Evolutionary conservation across 306 rosid species (phyloP).

Genomic region (Pyrus betulifolia): DNA sequence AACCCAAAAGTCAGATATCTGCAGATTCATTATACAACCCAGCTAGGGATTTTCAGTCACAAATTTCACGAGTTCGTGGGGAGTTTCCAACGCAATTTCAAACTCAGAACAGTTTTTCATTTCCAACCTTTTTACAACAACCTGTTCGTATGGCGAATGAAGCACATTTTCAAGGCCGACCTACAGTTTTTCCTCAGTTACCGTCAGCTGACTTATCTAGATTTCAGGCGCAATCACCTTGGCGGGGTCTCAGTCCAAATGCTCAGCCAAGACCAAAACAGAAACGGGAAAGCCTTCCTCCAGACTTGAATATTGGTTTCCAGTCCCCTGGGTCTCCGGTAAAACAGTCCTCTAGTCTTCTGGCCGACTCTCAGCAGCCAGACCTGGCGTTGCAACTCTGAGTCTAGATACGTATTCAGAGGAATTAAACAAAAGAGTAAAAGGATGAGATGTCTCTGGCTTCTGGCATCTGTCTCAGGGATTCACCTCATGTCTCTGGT

Average conservation of each 20-base stretch:
- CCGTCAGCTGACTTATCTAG: slow-evolving; percentile 71
- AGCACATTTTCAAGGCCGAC: slow-evolving; percentile 55
- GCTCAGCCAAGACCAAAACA: slow-evolving; percentile 69
- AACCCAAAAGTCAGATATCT: slow-evolving; percentile 57
- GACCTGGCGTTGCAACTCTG: slow-evolving; percentile 95
- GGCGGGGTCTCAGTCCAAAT: slow-evolving; percentile 60
- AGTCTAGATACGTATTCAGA: slow-evolving; percentile 14
- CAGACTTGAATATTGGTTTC: slow-evolving; percentile 92
- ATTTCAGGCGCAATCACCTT: slow-evolving; percentile 66
- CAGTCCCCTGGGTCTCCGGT: slow-evolving; percentile 91
- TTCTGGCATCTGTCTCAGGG: slow-evolving; percentile 26
- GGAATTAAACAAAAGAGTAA: slow-evolving; percentile 14
- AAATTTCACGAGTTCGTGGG: slow-evolving; percentile 43
- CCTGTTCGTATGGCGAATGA: slow-evolving; percentile 39
- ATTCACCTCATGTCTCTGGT: slow-evolving; percentile 13
- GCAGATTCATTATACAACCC: slow-evolving; percentile 77
- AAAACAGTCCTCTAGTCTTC: slow-evolving; percentile 74
- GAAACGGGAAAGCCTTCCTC: slow-evolving; percentile 83
- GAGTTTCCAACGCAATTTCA: slow-evolving; percentile 59
- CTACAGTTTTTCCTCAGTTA: slow-evolving; percentile 63
- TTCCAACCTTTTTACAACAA: slow-evolving; percentile 60
- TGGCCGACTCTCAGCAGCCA: slow-evolving; percentile 95
- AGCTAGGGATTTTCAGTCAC: slow-evolving; percentile 55
- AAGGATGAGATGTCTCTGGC: neutral
- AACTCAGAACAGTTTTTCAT: slow-evolving; percentile 50